Evolutionary conservation across 164 flowering plant species (phyloP).

Genomic region (Paratinospora sagittata): DNA sequence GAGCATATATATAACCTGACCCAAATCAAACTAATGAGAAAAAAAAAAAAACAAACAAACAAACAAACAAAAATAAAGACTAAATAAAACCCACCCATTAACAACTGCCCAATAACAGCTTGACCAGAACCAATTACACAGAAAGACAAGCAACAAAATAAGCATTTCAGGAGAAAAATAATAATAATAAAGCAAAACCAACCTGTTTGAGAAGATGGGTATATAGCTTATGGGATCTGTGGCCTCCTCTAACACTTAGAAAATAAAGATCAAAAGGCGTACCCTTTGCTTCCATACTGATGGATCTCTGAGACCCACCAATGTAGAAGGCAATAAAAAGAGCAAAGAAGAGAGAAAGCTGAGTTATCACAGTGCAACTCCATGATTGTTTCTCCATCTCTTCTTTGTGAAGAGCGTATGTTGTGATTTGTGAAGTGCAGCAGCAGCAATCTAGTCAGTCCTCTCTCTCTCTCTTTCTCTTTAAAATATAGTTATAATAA

Average conservation of each 20-base stretch:
- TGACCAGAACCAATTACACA: background rate
- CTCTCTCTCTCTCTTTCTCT: background rate
- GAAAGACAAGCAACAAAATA: background rate
- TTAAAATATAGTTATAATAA: too few species aligned
- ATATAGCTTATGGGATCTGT: slow-evolving; percentile 39
- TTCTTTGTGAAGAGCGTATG: too few species aligned
- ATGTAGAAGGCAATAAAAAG: slow-evolving; percentile 40
- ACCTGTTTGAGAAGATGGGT: slow-evolving; percentile 56
- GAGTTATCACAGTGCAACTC: slow-evolving; percentile 41
- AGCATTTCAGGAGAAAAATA: background rate
- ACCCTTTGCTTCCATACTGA: background rate
- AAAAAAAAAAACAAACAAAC: background rate
- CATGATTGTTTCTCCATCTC: slow-evolving; percentile 41
- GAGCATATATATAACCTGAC: background rate
- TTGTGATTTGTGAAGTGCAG: background rate
- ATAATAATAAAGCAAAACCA: slow-evolving; percentile 10
- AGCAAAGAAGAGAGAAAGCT: slow-evolving; percentile 40
- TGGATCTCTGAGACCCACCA: slow-evolving; percentile 29
- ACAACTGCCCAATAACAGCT: too few species aligned
- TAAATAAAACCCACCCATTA: too few species aligned
- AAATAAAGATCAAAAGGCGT: slow-evolving; percentile 38
- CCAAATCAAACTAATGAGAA: background rate
- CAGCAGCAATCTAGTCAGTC: background rate
- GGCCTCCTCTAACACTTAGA: slow-evolving; percentile 53
- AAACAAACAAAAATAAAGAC: background rate